phyloP scores from a whole-genome alignment of 148 eudicot genomes.

The Silene latifolia region DNA sequence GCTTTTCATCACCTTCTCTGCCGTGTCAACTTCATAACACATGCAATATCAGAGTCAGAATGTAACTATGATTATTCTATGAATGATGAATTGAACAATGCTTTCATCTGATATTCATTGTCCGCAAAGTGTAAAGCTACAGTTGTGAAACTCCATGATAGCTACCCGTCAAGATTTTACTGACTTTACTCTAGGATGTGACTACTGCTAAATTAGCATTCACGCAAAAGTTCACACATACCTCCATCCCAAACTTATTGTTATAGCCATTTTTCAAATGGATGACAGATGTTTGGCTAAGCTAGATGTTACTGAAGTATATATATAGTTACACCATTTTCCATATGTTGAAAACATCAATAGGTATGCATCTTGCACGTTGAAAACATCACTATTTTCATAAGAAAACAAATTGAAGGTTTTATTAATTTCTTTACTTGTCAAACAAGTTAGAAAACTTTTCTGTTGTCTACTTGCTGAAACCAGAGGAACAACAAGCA shows the following conservation, averaged over 20 bases:
- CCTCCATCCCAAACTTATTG: background rate
- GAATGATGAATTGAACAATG: background rate
- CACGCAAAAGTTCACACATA: background rate
- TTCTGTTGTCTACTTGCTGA: background rate
- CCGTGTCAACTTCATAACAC: conserved; percentile 40
- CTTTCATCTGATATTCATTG: background rate
- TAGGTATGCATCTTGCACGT: too few relatives aligned
- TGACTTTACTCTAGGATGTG: too few relatives aligned
- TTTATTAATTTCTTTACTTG: background rate
- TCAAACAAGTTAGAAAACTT: background rate
- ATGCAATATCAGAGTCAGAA: background rate
- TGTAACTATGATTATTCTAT: background rate
- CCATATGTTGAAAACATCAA: background rate
- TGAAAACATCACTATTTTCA: too few relatives aligned
- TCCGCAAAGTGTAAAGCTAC: background rate
- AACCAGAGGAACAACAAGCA: background rate
- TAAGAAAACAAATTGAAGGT: background rate
- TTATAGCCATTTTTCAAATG: background rate
- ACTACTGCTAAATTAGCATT: background rate
- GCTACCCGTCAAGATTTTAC: background rate
- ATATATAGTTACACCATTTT: background rate
- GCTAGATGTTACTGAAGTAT: background rate
- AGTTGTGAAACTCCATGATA: background rate
- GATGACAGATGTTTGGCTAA: background rate
- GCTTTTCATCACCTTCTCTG: conserved; percentile 57